A percentile compares a stretch with the other conserved stretches of the same genome.
Conservation (phyloP, 768 basidiomycete genomes). For the Mycena floridula region DNA sequence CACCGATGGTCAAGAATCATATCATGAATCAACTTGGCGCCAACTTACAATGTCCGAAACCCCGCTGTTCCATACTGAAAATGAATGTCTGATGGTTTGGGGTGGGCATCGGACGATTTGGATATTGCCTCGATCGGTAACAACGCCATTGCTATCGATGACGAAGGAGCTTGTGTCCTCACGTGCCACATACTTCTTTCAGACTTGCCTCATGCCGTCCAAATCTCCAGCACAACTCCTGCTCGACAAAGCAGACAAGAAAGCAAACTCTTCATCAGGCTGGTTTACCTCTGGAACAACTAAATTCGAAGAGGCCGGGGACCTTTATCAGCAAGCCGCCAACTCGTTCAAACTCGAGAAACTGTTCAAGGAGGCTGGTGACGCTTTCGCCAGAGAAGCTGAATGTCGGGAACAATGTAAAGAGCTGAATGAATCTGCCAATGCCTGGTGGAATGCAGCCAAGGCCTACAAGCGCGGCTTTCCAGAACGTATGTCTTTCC, state of each 20-base stretch:
- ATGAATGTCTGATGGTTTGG: conserved; percentile 59
- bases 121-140: no score
- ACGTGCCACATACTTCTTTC: no score
- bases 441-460: conserved; percentile 97
- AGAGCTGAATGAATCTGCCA: conserved; percentile 91
- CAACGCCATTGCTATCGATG: no score
- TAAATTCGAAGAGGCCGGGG: conserved; percentile 94
- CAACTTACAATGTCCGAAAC: conserved; percentile 80
- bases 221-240: conserved; percentile 75
- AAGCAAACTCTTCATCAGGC: conserved; percentile 71
- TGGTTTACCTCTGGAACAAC: conserved; percentile 85
- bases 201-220: conserved; percentile 49
- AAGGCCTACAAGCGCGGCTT: conserved; percentile 91
- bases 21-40: conserved; percentile 4
- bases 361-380: conserved; percentile 85
- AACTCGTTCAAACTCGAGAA: conserved; percentile 93
- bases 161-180: no score
- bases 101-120: conserved; percentile 52
- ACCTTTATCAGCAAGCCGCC: conserved; percentile 91
- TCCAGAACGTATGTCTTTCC: conserved; percentile 62
- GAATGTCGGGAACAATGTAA: conserved; percentile 88
- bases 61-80: conserved; percentile 95
- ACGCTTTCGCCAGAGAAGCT: conserved; percentile 89
- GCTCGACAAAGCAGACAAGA: conserved; percentile 90
- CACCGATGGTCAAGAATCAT: conserved; percentile 6